These are phyloP conservation scores for Fusarium protoensiforme DNA, from an alignment of 2,329 filamentous ascomycete genomes.

Conservation along the genomic window DNA sequence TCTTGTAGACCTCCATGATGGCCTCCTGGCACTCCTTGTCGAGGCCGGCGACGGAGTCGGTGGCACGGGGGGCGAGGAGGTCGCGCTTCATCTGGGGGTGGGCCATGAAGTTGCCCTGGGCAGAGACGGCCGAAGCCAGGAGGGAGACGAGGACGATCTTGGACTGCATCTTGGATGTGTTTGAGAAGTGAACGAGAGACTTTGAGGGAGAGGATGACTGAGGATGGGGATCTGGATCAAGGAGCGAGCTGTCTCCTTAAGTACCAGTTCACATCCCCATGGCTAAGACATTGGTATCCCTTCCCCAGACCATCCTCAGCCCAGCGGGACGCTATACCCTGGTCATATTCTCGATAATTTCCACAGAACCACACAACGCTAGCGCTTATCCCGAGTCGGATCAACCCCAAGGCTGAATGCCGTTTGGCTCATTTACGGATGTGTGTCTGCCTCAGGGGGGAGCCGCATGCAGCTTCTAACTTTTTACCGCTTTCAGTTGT, in stretches of 20 bases:
- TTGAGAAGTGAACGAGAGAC: neutral
- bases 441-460: neutral
- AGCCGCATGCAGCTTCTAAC: neutral
- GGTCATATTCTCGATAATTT: slow-evolving; percentile 14
- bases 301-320: neutral
- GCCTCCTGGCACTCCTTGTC: slow-evolving; percentile 38
- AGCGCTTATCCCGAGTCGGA: slow-evolving; percentile 25
- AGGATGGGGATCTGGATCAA: neutral
- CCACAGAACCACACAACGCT: slow-evolving; percentile 12
- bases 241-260: neutral
- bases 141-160: slow-evolving; percentile 42
- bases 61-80: slow-evolving; percentile 41
- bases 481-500: neutral
- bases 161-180: slow-evolving; percentile 43
- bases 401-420: slow-evolving; percentile 7
- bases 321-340: neutral
- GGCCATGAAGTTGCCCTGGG: slow-evolving; percentile 41
- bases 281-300: neutral
- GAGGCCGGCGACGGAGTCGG: slow-evolving; percentile 16
- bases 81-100: slow-evolving; percentile 43
- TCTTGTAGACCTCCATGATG: slow-evolving; percentile 36
- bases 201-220: neutral
- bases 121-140: slow-evolving; percentile 41
- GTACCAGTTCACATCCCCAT: neutral
- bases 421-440: neutral